phyloP scores from a whole-genome alignment of 1,139 yeast genomes.

The Pneumocystis wakefieldiae region DNA sequence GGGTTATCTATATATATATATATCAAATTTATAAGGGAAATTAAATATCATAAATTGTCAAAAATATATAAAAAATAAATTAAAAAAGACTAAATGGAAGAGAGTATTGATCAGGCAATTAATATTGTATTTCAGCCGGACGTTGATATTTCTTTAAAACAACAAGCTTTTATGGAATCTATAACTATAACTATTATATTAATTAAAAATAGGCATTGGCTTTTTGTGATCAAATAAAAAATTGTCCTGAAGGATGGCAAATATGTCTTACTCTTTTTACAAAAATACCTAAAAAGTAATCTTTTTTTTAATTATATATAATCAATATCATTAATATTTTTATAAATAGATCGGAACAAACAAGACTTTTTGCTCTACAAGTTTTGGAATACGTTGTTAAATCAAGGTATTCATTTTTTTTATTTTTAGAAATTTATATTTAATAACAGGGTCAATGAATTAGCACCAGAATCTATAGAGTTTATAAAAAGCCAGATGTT shows the following conservation, averaged over 20 bases:
- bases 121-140: slow-evolving; percentile 70
- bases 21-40: background rate
- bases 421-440: slow-evolving; percentile 19
- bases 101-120: slow-evolving; percentile 86
- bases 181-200: background rate
- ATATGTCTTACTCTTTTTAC: slow-evolving; percentile 52
- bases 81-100: slow-evolving; percentile 38
- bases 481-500: slow-evolving; percentile 36
- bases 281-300: slow-evolving; percentile 22
- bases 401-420: slow-evolving; percentile 7
- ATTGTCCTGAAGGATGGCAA: slow-evolving; percentile 66
- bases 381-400: slow-evolving; percentile 54
- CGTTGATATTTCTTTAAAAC: slow-evolving; percentile 52
- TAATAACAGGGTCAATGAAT: slow-evolving; percentile 18
- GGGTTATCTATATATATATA: background rate
- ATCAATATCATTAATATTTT: background rate
- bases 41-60: background rate
- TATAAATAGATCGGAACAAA: slow-evolving; percentile 19
- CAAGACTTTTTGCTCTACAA: slow-evolving; percentile 66
- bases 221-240: slow-evolving; percentile 59
- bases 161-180: slow-evolving; percentile 32
- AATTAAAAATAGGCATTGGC: slow-evolving; percentile 41
- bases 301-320: background rate
- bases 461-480: slow-evolving; percentile 32
- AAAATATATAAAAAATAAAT: background rate